These are phyloP conservation scores for Cystobasidiaceae sp. DNA, from an alignment of 1,284 basidiomycete species.

Conservation along the genomic window DNA sequence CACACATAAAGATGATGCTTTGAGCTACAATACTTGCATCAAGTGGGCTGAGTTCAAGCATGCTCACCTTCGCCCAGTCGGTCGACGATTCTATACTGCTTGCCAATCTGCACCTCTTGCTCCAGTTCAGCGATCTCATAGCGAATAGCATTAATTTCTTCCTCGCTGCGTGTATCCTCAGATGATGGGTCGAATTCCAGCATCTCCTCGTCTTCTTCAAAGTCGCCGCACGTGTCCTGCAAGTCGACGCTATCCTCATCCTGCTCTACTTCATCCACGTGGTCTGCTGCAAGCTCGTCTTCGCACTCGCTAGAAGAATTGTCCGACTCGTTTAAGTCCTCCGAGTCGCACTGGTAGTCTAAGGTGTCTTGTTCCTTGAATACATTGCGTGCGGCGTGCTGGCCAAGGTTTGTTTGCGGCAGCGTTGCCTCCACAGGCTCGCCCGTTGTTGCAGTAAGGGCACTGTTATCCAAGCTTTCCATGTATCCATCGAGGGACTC, in stretches of 20 bases:
- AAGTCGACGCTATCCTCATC: background rate
- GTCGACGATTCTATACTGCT: constrained; percentile 80
- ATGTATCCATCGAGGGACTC: too few relatives aligned
- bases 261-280: too few relatives aligned
- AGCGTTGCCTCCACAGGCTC: too few relatives aligned
- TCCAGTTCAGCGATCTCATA: constrained; percentile 61
- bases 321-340: too few relatives aligned
- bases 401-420: too few relatives aligned
- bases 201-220: background rate
- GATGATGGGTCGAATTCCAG: constrained; percentile 1
- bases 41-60: background rate
- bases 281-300: too few relatives aligned
- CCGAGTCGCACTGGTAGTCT: too few relatives aligned
- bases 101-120: constrained; percentile 57
- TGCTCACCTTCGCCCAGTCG: constrained; percentile 71
- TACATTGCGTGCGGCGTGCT: too few relatives aligned
- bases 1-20: background rate
- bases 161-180: constrained; percentile 39
- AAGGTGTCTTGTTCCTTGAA: too few relatives aligned
- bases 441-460: too few relatives aligned
- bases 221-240: background rate
- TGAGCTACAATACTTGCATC: background rate
- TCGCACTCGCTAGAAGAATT: too few relatives aligned
- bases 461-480: too few relatives aligned
- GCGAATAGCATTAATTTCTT: constrained; percentile 57